These are phyloP conservation scores for Mycena vitilis DNA, from an alignment of 768 basidiomycete species.

Conservation along the genomic window DNA sequence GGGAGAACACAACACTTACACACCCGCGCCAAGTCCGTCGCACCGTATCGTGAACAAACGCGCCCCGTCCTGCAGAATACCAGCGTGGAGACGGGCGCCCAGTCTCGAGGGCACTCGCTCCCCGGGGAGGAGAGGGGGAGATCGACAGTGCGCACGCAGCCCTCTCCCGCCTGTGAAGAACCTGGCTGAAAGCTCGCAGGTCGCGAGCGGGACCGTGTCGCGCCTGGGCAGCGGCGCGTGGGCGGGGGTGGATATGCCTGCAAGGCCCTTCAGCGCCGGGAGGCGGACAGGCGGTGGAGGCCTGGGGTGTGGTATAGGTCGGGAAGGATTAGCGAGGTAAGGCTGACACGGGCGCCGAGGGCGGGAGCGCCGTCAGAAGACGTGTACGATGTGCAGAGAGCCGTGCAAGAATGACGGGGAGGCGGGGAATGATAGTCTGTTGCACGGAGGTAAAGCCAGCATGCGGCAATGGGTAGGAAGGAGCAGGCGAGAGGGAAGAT, in stretches of 20 bases:
- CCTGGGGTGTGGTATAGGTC: background rate
- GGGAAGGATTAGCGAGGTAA: background rate
- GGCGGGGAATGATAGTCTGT: conserved; percentile 33
- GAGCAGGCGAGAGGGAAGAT: no score
- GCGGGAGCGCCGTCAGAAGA: conserved; percentile 37
- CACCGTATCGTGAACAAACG: background rate
- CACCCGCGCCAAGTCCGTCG: background rate
- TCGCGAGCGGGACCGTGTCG: background rate
- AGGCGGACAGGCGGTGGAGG: background rate
- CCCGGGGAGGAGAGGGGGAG: background rate
- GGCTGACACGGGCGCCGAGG: background rate
- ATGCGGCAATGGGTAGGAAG: background rate
- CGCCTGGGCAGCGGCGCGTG: conserved; percentile 43
- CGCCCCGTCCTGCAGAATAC: background rate
- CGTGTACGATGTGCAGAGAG: conserved; percentile 23
- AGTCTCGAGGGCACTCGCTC: conserved; percentile 11
- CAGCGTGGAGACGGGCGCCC: conserved; percentile 52
- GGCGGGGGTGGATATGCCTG: conserved; percentile 16
- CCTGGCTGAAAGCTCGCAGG: background rate
- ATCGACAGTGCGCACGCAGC: conserved; percentile 41
- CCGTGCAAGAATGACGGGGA: conserved; percentile 25
- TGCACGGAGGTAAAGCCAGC: background rate
- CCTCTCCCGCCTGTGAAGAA: conserved; percentile 54
- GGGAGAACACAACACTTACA: background rate
- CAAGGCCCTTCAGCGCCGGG: background rate